Evolutionary conservation across 2,329 filamentous ascomycete genomes (phyloP).

Genomic region (Leptographium lundbergii): DNA sequence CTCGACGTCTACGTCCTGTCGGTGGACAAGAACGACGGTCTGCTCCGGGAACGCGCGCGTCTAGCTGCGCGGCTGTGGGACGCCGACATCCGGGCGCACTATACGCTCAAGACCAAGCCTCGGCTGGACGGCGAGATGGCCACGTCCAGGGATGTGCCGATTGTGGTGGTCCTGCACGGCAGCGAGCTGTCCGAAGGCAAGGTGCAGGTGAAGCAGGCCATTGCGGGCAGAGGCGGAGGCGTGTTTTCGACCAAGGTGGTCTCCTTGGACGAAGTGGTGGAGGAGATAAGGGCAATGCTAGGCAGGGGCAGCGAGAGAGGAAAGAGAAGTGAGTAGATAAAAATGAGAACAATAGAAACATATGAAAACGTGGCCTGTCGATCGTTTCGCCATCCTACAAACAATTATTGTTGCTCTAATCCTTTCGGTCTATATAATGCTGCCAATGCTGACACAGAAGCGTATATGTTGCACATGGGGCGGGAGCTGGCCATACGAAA

Average conservation of each 20-base stretch:
- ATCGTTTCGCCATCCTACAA: too few relatives aligned
- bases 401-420: too few relatives aligned
- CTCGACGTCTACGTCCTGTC: slow-evolving; percentile 92
- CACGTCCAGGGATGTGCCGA: neutral
- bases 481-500: too few relatives aligned
- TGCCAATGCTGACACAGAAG: neutral
- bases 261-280: neutral
- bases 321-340: too few relatives aligned
- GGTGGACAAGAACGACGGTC: slow-evolving; percentile 73
- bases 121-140: slow-evolving; percentile 31
- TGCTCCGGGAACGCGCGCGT: slow-evolving; percentile 71
- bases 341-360: too few relatives aligned
- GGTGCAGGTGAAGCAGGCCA: neutral
- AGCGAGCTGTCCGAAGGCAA: neutral
- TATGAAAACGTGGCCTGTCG: too few relatives aligned
- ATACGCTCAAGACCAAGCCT: slow-evolving; percentile 78
- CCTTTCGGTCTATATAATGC: too few relatives aligned
- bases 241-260: neutral
- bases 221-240: neutral
- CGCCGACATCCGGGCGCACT: slow-evolving; percentile 80
- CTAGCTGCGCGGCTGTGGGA: slow-evolving; percentile 69
- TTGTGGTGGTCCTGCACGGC: neutral
- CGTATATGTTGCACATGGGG: neutral
- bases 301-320: neutral
- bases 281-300: neutral